Evolutionary conservation across 345 rosid genomes (phyloP).

Genomic region (Rhodomyrtus tomentosa): DNA sequence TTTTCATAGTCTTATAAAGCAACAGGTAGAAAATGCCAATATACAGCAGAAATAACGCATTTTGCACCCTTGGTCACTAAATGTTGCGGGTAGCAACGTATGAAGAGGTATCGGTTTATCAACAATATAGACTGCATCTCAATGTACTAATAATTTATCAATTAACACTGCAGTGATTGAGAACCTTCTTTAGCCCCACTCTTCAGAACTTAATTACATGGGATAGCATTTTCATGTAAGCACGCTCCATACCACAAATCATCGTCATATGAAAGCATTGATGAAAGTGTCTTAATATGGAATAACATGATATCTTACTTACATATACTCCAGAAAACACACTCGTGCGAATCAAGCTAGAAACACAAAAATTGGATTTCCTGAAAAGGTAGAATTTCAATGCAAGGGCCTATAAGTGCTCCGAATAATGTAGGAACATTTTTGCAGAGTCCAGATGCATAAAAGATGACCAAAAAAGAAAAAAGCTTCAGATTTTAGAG

Average conservation of each 20-base stretch:
- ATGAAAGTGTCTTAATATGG: not conserved
- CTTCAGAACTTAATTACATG: not conserved
- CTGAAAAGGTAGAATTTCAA: not conserved
- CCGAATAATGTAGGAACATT: not conserved
- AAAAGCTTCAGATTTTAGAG: not conserved
- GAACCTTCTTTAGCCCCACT: not conserved
- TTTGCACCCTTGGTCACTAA: not conserved
- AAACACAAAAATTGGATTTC: not conserved
- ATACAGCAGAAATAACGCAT: not conserved
- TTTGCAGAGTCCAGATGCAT: not conserved
- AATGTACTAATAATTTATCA: not conserved
- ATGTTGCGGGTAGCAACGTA: not conserved
- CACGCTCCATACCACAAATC: not conserved
- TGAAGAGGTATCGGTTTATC: not conserved
- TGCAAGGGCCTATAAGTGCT: not conserved
- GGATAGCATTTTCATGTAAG: not conserved
- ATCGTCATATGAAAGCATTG: not conserved
- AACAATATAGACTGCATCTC: not conserved
- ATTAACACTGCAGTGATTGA: not conserved
- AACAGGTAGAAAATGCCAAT: not conserved
- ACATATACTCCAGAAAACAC: not conserved
- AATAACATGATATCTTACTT: not conserved
- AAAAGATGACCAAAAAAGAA: not conserved
- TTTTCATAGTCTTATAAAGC: not conserved
- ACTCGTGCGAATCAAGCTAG: not conserved